Conservation (phyloP, 2,329 filamentous ascomycete genomes). For the Colletotrichum nymphaeae region DNA sequence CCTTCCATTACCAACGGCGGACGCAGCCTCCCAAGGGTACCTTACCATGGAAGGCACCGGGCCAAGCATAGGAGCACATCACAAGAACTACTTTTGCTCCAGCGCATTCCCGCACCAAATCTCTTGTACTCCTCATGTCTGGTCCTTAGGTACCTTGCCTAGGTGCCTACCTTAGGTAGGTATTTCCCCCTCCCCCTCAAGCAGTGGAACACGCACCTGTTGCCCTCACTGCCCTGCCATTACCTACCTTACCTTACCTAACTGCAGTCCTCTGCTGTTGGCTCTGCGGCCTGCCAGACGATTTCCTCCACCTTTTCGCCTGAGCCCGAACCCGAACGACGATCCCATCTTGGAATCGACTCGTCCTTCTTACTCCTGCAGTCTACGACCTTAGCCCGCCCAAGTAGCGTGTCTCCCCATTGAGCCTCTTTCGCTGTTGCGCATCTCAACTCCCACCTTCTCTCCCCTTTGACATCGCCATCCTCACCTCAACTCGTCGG, state of each 20-base stretch:
- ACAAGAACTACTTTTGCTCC: neutral
- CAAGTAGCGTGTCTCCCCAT: conserved; percentile 17
- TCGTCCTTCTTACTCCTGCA: conserved; percentile 27
- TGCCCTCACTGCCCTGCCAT: neutral
- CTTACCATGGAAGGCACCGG: neutral
- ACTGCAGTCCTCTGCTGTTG: neutral
- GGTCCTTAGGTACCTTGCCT: too few species aligned
- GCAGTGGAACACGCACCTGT: neutral
- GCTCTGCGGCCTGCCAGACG: conserved; percentile 5
- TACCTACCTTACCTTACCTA: neutral
- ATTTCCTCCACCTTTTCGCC: conserved; percentile 29
- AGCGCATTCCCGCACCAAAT: neutral
- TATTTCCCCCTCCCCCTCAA: neutral
- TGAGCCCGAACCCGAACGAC: conserved; percentile 31
- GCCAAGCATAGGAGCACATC: neutral
- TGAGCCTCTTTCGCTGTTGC: conserved; percentile 9
- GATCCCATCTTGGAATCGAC: conserved; percentile 31
- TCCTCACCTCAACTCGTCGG: neutral
- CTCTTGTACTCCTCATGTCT: neutral
- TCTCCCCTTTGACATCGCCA: neutral
- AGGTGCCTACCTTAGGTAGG: too few species aligned
- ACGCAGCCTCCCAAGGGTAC: neutral
- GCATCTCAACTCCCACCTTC: conserved; percentile 13
- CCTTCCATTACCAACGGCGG: too few species aligned
- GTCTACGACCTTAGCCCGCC: conserved; percentile 9